Evolutionary conservation across 2,329 filamentous ascomycete genomes (phyloP), one percentile per base, ranked within the genome.

Genomic region (Chrysoporthe austroafricana): DNA sequence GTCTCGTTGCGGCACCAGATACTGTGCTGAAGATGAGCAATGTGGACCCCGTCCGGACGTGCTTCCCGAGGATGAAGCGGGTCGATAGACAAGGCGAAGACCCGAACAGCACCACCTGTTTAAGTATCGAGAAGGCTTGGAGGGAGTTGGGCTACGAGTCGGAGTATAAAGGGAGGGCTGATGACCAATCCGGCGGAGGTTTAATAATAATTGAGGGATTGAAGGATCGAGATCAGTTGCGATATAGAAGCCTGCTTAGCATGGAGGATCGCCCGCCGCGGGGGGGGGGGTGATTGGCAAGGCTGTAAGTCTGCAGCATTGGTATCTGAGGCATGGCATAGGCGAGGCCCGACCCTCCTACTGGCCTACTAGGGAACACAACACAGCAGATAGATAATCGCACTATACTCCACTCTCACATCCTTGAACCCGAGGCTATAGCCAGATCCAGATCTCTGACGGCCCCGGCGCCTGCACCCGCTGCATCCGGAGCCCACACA

Each of bases 71-170:
- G 21, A 54, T 68, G 11, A 59, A 62, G 46, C 66, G 67, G 26
- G 58, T 52, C 18, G 58, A 42, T 2, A 63, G 62, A 18, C 16
- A 58, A 26, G 66, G 68, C 8, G 52, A 58, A 26, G 16, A 44
- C 4, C 46, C 60, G 16, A 62, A 63, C 48, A 6, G 6, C 44
- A 62, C 64, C 32, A 63, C 66, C 32, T 32, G 63, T n/a, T 39
- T 70, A 66, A 70, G 66, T 2, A 69, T 70, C 32, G 66, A 70
- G 3, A 69, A 69, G 57, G 69, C 63, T 11, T 44, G 57, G 60
- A 66, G 39, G 44, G 66, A 64, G 60, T 52, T 68, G 26, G 63
- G 63, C 1, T 68, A 36, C 32, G 58, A 60, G 14, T 63, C 66
- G 26, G 32, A 64, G 60, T 68, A 61, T 34, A 63, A 26, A 62